Evolutionary conservation across 2,329 filamentous ascomycete genomes (phyloP).

Genomic region (Aspergillus sp.): DNA sequence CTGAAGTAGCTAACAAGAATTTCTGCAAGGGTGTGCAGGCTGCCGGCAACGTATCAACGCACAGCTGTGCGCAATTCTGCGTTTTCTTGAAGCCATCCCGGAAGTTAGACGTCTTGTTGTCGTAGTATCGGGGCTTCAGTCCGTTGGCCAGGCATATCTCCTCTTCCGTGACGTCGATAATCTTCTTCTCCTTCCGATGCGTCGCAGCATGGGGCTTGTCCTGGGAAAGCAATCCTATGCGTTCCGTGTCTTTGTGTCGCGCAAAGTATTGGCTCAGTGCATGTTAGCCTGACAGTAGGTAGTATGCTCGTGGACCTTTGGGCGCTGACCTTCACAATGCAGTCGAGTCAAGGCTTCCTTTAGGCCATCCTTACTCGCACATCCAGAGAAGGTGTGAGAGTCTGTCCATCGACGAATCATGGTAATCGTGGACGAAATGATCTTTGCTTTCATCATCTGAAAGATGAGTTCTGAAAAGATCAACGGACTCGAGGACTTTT

Average conservation of each 20-base stretch:
- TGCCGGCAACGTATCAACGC: slow-evolving; percentile 34
- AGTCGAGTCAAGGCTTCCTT: no score
- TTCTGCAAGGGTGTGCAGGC: slow-evolving; percentile 34
- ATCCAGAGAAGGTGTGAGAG: no score
- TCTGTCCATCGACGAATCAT: slow-evolving; percentile 9
- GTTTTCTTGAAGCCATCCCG: slow-evolving; percentile 18
- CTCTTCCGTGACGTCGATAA: slow-evolving; percentile 21
- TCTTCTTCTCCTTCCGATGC: slow-evolving; percentile 28
- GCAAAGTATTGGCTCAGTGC: slow-evolving; percentile 15
- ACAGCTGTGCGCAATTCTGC: slow-evolving; percentile 25
- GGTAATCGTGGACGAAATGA: slow-evolving; percentile 7
- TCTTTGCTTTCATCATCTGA: slow-evolving; percentile 1
- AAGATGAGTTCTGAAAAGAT: slow-evolving; percentile 15
- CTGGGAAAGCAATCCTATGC: slow-evolving; percentile 36
- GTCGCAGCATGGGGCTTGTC: slow-evolving; percentile 37
- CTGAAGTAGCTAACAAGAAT: no score
- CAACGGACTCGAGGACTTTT: slow-evolving; percentile 17
- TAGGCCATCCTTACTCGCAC: no score
- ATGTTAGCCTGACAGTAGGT: slow-evolving; percentile 12
- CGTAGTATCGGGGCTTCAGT: slow-evolving; percentile 33
- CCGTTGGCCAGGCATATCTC: slow-evolving; percentile 50
- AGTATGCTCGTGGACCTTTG: slow-evolving; percentile 12
- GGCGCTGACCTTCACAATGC: background rate
- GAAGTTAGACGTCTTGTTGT: slow-evolving; percentile 19
- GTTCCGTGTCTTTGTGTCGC: slow-evolving; percentile 5